Percentiles rank a stretch among this genome's conserved stretches.
Evolutionary conservation across 1,139 yeast species (phyloP).

Genomic region (Nakaseomyces nivariensis): DNA sequence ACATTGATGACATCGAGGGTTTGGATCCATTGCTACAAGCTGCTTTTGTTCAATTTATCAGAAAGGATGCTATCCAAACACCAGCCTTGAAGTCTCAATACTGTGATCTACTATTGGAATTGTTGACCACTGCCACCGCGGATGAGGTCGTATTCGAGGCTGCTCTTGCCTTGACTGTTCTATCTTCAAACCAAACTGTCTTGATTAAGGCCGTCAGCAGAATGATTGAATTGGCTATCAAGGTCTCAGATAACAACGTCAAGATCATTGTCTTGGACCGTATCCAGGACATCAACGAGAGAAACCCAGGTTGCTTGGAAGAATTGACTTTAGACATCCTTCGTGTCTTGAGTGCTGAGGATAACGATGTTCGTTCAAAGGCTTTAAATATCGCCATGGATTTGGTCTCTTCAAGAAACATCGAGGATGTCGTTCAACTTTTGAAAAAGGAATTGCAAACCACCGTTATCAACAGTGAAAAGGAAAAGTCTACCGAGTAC

Average conservation of each 20-base stretch:
- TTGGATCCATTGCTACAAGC: constrained; percentile 81
- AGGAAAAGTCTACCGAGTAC: constrained; percentile 72
- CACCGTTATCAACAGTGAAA: constrained; percentile 47
- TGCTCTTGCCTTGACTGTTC: constrained; percentile 69
- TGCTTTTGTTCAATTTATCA: constrained; percentile 83
- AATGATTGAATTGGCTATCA: constrained; percentile 79
- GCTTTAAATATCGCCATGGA: constrained; percentile 76
- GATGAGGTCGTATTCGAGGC: constrained; percentile 87
- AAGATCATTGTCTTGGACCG: constrained; percentile 86
- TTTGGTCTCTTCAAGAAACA: constrained; percentile 78
- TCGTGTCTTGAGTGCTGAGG: constrained; percentile 78
- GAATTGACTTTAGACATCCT: constrained; percentile 80
- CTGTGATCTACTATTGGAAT: constrained; percentile 58
- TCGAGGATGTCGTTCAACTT: constrained; percentile 85
- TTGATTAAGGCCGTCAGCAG: constrained; percentile 71
- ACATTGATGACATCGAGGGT: constrained; percentile 50
- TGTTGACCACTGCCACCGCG: constrained; percentile 58
- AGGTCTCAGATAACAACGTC: constrained; percentile 88
- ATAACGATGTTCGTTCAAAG: constrained; percentile 80
- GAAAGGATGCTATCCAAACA: constrained; percentile 62
- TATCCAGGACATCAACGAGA: constrained; percentile 62
- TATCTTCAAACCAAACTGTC: constrained; percentile 60
- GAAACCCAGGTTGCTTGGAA: constrained; percentile 76
- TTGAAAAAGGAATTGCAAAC: constrained; percentile 84
- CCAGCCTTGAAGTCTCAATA: constrained; percentile 64